phyloP scores from a whole-genome alignment of 2,329 filamentous ascomycete species.

The Exophiala calicioides region DNA sequence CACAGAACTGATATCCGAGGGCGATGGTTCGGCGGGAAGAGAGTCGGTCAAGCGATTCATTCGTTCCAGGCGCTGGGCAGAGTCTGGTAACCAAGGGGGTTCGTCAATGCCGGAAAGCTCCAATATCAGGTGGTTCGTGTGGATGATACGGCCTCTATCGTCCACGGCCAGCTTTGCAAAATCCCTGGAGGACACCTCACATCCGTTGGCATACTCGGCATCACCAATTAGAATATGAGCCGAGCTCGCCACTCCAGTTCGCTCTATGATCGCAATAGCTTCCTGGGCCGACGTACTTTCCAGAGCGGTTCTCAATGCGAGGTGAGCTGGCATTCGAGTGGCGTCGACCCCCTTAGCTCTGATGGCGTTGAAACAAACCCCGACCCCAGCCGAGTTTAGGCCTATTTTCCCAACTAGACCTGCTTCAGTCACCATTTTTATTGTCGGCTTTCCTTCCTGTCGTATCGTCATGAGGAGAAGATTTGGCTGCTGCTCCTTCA shows the following conservation, averaged over 20 bases:
- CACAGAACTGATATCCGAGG: too few relatives aligned
- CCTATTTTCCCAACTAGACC: conserved; percentile 61
- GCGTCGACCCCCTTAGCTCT: conserved; percentile 50
- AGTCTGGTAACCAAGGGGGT: conserved; percentile 16
- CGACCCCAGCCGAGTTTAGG: conserved; percentile 54
- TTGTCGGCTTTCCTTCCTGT: conserved; percentile 47
- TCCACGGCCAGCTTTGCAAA: conserved; percentile 3
- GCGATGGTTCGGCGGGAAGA: too few relatives aligned
- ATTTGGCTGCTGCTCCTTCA: conserved; percentile 50
- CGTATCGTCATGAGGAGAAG: conserved; percentile 51
- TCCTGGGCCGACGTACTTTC: conserved; percentile 47
- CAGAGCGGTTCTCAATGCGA: conserved; percentile 54
- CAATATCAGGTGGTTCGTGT: conserved; percentile 49
- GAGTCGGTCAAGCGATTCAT: too few relatives aligned
- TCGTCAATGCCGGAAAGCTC: not conserved
- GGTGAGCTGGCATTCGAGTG: conserved; percentile 52
- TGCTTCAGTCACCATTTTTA: conserved; percentile 58
- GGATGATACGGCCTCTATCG: conserved; percentile 39
- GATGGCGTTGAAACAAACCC: conserved; percentile 58
- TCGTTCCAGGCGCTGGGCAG: conserved; percentile 16
- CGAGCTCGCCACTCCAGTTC: conserved; percentile 51
- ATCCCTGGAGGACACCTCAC: conserved; percentile 44
- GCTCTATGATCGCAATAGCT: conserved; percentile 46
- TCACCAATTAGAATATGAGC: conserved; percentile 58
- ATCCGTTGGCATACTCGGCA: conserved; percentile 43